A percentile compares a stretch with the other conserved stretches of the same genome.
Evolutionary conservation across 106 monocot species (phyloP).

Genomic region (Vanilla planifolia): DNA sequence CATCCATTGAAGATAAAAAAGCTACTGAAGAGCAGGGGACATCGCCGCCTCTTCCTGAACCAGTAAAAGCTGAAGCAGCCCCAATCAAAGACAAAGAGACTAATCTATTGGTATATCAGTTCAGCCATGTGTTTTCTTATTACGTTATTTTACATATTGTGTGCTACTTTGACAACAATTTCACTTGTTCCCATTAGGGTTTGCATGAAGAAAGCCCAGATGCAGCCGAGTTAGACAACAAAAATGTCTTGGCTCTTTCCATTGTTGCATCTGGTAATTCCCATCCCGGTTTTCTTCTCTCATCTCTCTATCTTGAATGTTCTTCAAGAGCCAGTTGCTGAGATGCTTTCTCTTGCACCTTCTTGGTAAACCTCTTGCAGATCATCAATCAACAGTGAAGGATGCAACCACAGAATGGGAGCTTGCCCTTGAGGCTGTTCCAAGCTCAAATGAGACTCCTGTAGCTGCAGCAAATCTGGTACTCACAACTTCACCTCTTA

Average conservation of each 20-base stretch:
- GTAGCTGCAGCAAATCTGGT: constrained; percentile 39
- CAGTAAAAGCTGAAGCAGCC: background rate
- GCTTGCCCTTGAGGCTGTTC: no score
- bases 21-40: constrained; percentile 6
- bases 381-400: no score
- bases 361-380: no score
- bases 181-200: background rate
- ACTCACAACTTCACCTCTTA: background rate
- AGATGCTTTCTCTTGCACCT: no score
- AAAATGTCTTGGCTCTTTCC: no score
- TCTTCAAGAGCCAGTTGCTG: no score
- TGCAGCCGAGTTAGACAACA: no score
- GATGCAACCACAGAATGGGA: background rate
- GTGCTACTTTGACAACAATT: background rate
- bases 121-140: background rate
- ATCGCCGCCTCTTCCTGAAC: constrained; percentile 11
- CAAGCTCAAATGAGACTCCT: no score
- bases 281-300: no score
- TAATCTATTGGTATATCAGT: constrained; percentile 41
- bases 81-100: background rate
- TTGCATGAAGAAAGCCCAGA: no score
- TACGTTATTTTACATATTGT: background rate
- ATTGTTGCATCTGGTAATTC: no score
- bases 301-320: no score
- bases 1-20: constrained; percentile 31